phyloP scores from a whole-genome alignment of 2,329 filamentous ascomycete species.

The Fusarium agapanthi region DNA sequence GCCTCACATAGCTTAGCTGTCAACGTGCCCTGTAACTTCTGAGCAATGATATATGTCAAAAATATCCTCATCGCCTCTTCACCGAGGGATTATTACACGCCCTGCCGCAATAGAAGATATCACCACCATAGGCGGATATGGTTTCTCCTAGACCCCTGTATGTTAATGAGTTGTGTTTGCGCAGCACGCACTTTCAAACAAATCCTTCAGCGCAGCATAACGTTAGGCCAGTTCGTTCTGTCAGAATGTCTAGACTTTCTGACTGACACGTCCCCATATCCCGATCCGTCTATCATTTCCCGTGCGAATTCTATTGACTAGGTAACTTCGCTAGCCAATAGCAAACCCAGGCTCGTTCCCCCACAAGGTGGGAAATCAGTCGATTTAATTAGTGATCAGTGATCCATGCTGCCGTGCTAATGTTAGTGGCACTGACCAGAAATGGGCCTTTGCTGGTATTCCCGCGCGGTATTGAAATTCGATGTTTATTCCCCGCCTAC shows the following conservation, averaged over 20 bases:
- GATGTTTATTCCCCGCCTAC: not conserved
- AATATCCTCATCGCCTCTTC: conserved; percentile 11
- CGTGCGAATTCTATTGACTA: not conserved
- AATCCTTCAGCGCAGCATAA: not conserved
- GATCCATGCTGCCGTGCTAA: not conserved
- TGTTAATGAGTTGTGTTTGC: not conserved
- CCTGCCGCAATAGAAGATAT: conserved; percentile 7
- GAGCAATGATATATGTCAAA: not conserved
- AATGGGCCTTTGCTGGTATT: not conserved
- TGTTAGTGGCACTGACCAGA: not conserved
- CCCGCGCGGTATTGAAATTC: not conserved
- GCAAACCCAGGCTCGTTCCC: conserved; percentile 5
- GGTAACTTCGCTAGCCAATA: not conserved
- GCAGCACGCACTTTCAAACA: not conserved
- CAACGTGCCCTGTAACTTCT: not conserved
- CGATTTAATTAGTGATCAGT: conserved; percentile 1
- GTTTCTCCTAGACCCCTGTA: not conserved
- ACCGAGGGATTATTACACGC: conserved; percentile 4
- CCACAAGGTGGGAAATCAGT: conserved; percentile 34
- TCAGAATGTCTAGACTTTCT: not conserved
- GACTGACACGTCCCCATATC: conserved; percentile 3
- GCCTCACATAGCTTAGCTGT: not conserved
- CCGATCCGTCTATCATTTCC: conserved; percentile 21
- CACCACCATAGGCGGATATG: not conserved
- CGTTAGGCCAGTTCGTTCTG: not conserved